phyloP scores from a whole-genome alignment of 2,329 filamentous ascomycete species.

The Penicillium sclerotiorum region DNA sequence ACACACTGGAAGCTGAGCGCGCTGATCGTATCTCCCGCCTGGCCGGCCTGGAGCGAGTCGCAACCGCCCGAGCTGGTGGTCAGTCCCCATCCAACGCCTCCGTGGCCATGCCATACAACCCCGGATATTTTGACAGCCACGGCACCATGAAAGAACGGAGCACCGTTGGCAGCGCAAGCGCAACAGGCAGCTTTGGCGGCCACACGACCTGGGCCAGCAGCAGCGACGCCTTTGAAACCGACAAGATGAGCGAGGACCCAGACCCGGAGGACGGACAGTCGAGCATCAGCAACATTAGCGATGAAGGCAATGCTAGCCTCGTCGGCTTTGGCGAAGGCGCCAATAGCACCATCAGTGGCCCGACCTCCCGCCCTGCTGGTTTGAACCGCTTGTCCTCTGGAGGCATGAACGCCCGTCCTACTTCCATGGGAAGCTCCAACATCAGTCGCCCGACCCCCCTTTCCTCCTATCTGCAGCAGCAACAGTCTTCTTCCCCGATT shows the following conservation, averaged over 20 bases:
- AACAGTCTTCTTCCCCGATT: constrained; percentile 26
- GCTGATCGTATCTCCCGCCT: constrained; percentile 94
- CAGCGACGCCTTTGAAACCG: constrained; percentile 59
- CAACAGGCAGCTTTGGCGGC: constrained; percentile 72
- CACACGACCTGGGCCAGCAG: constrained; percentile 69
- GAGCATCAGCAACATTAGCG: constrained; percentile 77
- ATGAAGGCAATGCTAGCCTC: constrained; percentile 79
- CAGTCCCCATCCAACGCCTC: constrained; percentile 33
- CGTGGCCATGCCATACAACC: constrained; percentile 46
- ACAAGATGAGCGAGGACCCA: constrained; percentile 66
- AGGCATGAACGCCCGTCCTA: constrained; percentile 30
- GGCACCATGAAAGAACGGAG: constrained; percentile 77
- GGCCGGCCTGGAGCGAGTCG: constrained; percentile 85
- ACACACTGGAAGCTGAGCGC: constrained; percentile 84
- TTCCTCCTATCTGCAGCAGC: constrained; percentile 30
- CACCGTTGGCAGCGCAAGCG: constrained; percentile 88
- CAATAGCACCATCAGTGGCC: constrained; percentile 79
- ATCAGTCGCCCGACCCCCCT: constrained; percentile 35
- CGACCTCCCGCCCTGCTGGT: constrained; percentile 64
- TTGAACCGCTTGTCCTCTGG: constrained; percentile 41
- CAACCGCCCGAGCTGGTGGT: constrained; percentile 66
- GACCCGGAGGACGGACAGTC: constrained; percentile 64
- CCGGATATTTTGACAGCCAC: constrained; percentile 79
- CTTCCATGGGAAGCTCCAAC: constrained; percentile 45
- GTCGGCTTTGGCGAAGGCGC: constrained; percentile 94